Percentiles rank a stretch among this genome's conserved stretches.
These are phyloP conservation scores for Lathyrus oleraceus DNA, from an alignment of 306 rosid species.

Conservation along the genomic window DNA sequence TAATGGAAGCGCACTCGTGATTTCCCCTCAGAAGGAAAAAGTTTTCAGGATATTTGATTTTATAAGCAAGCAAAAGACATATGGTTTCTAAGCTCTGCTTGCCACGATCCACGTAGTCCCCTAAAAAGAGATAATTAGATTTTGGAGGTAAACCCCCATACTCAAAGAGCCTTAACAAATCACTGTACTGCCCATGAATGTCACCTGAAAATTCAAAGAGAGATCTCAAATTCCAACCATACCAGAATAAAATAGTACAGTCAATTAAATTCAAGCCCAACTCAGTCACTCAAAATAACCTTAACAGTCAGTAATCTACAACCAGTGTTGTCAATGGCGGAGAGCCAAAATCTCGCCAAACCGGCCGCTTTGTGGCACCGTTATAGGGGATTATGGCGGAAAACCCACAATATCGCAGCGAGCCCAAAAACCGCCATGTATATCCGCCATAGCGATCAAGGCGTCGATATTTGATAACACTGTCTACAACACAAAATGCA, in stretches of 20 bases:
- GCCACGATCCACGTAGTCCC: conserved; percentile 95
- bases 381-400: too few relatives aligned
- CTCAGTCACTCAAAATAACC: background rate
- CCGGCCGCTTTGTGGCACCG: too few relatives aligned
- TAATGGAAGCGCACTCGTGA: conserved; percentile 91
- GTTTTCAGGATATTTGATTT: conserved; percentile 87
- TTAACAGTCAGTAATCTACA: conserved; percentile 16
- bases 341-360: too few relatives aligned
- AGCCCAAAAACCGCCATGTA: too few relatives aligned
- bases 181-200: conserved; percentile 93
- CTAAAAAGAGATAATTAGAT: conserved; percentile 84
- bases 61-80: conserved; percentile 88
- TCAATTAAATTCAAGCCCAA: background rate
- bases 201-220: conserved; percentile 59
- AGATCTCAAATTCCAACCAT: background rate
- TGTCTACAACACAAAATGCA: conserved; percentile 6
- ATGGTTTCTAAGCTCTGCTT: conserved; percentile 94
- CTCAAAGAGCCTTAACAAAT: conserved; percentile 84
- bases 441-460: too few relatives aligned
- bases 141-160: conserved; percentile 88
- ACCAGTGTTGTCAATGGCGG: too few relatives aligned
- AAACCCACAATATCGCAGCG: too few relatives aligned
- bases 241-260: conserved; percentile 17
- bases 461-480: too few relatives aligned
- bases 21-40: conserved; percentile 92